Evolutionary conservation across 192 early-diverging fungal genomes (phyloP).

Genomic region (Coemansia sp.): DNA sequence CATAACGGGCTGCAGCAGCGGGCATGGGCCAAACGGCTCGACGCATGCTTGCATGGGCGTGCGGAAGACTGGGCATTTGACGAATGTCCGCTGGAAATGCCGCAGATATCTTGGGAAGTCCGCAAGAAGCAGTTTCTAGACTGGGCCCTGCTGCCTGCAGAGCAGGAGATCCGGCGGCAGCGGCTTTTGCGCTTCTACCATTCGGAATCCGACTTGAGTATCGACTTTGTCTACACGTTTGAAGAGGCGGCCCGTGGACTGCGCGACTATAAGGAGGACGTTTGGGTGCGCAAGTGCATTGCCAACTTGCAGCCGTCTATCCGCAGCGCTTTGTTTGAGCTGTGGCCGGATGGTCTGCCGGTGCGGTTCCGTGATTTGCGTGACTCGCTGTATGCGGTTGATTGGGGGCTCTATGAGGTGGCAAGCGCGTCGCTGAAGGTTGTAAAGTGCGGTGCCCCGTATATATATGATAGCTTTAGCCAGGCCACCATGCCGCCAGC

Average conservation of each 20-base stretch:
- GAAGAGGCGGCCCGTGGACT: constrained; percentile 44
- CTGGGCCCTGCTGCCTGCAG: constrained; percentile 50
- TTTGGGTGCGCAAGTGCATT: constrained; percentile 53
- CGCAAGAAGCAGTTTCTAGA: constrained; percentile 50
- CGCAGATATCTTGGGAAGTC: constrained; percentile 33
- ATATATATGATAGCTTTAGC: constrained; percentile 37
- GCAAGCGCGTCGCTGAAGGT: constrained; percentile 47
- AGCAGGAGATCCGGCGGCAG: constrained; percentile 50
- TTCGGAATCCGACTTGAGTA: constrained; percentile 46
- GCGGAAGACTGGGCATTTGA: constrained; percentile 54
- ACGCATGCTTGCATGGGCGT: constrained; percentile 43
- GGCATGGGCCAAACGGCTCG: constrained; percentile 44
- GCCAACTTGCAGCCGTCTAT: constrained; percentile 42
- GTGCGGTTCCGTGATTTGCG: constrained; percentile 49
- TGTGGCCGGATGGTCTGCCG: constrained; percentile 49
- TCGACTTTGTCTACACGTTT: constrained; percentile 52
- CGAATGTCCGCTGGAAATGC: constrained; percentile 39
- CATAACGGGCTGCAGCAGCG: constrained; percentile 44
- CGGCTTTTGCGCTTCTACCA: constrained; percentile 47
- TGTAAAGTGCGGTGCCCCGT: constrained; percentile 36
- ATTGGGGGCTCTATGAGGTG: constrained; percentile 51
- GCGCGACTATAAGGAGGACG: constrained; percentile 48
- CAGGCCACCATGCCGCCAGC: background rate
- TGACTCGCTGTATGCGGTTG: constrained; percentile 51
- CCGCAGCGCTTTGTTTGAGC: constrained; percentile 43